Conservation (phyloP, 2,329 filamentous ascomycete species). For the Monilinia laxa region DNA sequence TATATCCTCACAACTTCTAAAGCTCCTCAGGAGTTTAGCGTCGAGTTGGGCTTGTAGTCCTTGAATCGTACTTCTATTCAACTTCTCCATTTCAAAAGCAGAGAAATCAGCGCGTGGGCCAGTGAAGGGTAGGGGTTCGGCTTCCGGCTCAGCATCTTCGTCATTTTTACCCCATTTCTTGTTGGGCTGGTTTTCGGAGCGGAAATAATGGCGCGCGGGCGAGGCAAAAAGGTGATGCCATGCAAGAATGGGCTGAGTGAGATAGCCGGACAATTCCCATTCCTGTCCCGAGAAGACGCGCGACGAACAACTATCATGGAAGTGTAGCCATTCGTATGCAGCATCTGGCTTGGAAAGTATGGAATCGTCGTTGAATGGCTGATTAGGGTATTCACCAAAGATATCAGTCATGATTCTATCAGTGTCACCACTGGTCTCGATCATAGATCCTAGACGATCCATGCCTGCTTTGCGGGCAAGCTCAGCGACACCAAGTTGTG, state of each 20-base stretch:
- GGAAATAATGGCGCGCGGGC: slow-evolving; percentile 48
- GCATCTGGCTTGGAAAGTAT: slow-evolving; percentile 82
- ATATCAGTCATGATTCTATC: slow-evolving; percentile 80
- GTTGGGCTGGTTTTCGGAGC: slow-evolving; percentile 41
- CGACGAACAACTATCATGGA: slow-evolving; percentile 81
- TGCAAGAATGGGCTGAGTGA: slow-evolving; percentile 81
- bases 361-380: slow-evolving; percentile 90
- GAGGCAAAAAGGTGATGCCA: slow-evolving; percentile 91
- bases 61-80: slow-evolving; percentile 72
- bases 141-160: slow-evolving; percentile 32
- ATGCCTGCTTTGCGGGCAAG: slow-evolving; percentile 70
- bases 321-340: slow-evolving; percentile 88
- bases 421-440: slow-evolving; percentile 75
- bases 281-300: slow-evolving; percentile 81
- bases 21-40: slow-evolving; percentile 70
- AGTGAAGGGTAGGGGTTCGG: slow-evolving; percentile 67
- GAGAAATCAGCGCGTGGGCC: slow-evolving; percentile 79
- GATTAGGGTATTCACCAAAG: slow-evolving; percentile 80
- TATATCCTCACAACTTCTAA: slow-evolving; percentile 75
- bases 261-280: slow-evolving; percentile 87
- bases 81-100: slow-evolving; percentile 77
- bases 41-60: slow-evolving; percentile 72
- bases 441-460: slow-evolving; percentile 70
- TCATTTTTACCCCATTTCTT: slow-evolving; percentile 45
- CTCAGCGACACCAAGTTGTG: slow-evolving; percentile 69